phyloP scores from a whole-genome alignment of 306 rosid species.

The Prinsepia uniflora region DNA sequence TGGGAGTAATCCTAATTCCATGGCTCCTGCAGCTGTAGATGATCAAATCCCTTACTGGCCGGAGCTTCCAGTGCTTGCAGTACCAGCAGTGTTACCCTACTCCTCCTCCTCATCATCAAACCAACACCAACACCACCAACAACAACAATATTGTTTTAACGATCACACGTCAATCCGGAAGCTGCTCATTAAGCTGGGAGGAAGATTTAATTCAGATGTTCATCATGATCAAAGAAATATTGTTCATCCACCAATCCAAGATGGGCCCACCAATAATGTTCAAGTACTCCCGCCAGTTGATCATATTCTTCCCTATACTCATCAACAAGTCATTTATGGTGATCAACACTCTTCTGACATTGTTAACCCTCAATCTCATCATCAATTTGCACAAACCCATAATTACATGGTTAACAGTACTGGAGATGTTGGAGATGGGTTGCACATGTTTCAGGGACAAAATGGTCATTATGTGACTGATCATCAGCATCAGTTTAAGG shows the following conservation, averaged over 20 bases:
- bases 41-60: conserved; percentile 58
- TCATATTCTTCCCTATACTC: not conserved
- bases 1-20: not conserved
- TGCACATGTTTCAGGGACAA: conserved; percentile 44
- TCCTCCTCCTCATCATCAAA: conserved; percentile 1
- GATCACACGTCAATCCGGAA: conserved; percentile 53
- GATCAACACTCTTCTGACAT: conserved; percentile 11
- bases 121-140: conserved; percentile 5
- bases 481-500: conserved; percentile 25
- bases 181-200: conserved; percentile 61
- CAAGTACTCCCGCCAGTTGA: conserved; percentile 19
- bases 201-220: conserved; percentile 41
- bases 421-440: conserved; percentile 4
- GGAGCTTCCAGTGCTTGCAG: conserved; percentile 35
- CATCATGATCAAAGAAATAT: not conserved
- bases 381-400: conserved; percentile 29
- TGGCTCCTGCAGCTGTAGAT: conserved; percentile 19
- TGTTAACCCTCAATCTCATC: not conserved
- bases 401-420: not conserved
- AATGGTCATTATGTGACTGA: conserved; percentile 20
- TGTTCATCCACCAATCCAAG: conserved; percentile 21
- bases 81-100: not conserved
- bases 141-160: conserved; percentile 31
- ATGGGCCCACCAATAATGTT: conserved; percentile 20
- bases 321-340: not conserved